phyloP scores from a whole-genome alignment of 2,329 filamentous ascomycete genomes.

The Cephalotrichum gorgonifer region DNA sequence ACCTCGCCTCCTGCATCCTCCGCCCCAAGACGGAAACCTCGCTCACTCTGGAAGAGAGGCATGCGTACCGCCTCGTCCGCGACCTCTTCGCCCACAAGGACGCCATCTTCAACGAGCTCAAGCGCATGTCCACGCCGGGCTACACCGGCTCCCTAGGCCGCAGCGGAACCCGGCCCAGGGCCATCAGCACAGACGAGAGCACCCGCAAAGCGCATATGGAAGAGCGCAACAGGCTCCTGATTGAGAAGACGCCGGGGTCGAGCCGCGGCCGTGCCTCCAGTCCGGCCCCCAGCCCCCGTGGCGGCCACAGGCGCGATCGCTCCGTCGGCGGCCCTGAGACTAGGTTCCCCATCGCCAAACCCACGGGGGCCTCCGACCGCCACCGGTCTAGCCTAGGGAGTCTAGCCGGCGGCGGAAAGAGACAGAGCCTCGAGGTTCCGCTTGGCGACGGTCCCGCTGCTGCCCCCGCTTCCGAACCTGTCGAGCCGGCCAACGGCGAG shows the following conservation, averaged over 20 bases:
- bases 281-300: constrained; percentile 43
- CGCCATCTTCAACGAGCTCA: constrained; percentile 88
- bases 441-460: constrained; percentile 30
- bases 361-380: constrained; percentile 40
- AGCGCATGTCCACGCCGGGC: constrained; percentile 68
- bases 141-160: constrained; percentile 46
- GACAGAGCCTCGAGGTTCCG: constrained; percentile 75
- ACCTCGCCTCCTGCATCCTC: constrained; percentile 75
- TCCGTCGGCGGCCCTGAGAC: constrained; percentile 65
- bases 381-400: constrained; percentile 41
- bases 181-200: constrained; percentile 91
- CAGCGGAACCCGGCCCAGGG: constrained; percentile 59
- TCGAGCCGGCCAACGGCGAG: constrained; percentile 14
- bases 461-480: constrained; percentile 6
- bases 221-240: constrained; percentile 75
- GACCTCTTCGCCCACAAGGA: constrained; percentile 93
- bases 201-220: constrained; percentile 91
- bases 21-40: constrained; percentile 80
- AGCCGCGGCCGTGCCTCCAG: constrained; percentile 63
- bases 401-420: constrained; percentile 35
- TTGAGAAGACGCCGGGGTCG: constrained; percentile 61
- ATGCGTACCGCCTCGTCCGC: constrained; percentile 79
- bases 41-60: constrained; percentile 90
- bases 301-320: constrained; percentile 66
- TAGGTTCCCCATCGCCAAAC: constrained; percentile 73